Percentiles rank a stretch among this genome's conserved stretches.
phyloP scores from a whole-genome alignment of 495 filamentous ascomycete species.

The Neurospora sp. region DNA sequence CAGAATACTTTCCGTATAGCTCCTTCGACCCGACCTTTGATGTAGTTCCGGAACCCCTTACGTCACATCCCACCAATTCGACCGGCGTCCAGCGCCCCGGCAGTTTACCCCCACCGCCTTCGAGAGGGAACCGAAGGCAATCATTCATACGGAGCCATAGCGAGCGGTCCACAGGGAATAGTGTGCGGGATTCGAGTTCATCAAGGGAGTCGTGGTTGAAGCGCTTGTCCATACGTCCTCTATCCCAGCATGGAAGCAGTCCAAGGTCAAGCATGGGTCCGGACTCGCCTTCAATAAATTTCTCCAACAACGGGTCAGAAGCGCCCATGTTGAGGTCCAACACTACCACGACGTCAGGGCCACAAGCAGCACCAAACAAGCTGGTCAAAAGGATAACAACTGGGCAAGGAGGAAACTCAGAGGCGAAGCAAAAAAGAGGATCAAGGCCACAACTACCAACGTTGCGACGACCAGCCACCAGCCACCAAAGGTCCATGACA shows the following conservation, averaged over 20 bases:
- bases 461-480: conserved; percentile 72
- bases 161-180: conserved; percentile 29
- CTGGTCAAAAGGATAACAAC: conserved; percentile 76
- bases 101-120: conserved; percentile 18
- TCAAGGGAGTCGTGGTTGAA: conserved; percentile 65
- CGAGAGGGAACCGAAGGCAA: conserved; percentile 29
- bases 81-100: conserved; percentile 10
- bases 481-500: conserved; percentile 73
- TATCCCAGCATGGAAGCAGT: conserved; percentile 60
- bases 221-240: conserved; percentile 58
- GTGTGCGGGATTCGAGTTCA: conserved; percentile 39
- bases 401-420: conserved; percentile 35
- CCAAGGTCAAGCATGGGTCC: conserved; percentile 55
- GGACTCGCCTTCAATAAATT: conserved; percentile 57
- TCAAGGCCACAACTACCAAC: conserved; percentile 47
- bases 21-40: conserved; percentile 19
- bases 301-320: conserved; percentile 55
- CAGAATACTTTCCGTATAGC: conserved; percentile 25
- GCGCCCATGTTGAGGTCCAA: conserved; percentile 49
- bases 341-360: conserved; percentile 15
- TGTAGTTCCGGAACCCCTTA: conserved; percentile 13
- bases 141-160: conserved; percentile 33
- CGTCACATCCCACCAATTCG: conserved; percentile 24
- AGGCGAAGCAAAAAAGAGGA: conserved; percentile 23
- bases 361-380: conserved; percentile 61